These are phyloP conservation scores for Rhododendron henanense DNA, from an alignment of 148 eudicot species.

Conservation along the genomic window DNA sequence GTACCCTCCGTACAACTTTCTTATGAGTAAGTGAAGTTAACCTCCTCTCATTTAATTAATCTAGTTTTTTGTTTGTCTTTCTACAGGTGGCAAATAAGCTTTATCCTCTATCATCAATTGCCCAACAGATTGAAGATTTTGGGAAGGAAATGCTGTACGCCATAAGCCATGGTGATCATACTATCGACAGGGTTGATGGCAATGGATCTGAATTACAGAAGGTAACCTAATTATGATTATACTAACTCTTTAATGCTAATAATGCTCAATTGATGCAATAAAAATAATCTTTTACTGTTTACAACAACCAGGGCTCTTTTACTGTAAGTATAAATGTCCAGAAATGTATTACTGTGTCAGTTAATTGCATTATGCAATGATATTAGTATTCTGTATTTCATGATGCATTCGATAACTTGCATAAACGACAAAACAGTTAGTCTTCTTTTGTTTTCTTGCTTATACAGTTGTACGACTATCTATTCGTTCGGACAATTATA, in stretches of 20 bases:
- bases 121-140: slow-evolving; percentile 76
- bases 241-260: not conserved
- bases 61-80: slow-evolving; percentile 10
- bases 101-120: slow-evolving; percentile 70
- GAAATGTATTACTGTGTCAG: not conserved
- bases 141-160: slow-evolving; percentile 73
- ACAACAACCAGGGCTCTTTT: not conserved
- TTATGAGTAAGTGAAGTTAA: not conserved
- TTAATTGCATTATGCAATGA: not conserved
- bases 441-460: not conserved
- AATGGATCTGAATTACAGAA: slow-evolving; percentile 48
- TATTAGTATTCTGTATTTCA: not conserved
- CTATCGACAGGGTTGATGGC: slow-evolving; percentile 27
- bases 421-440: not conserved
- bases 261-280: not conserved
- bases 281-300: not conserved
- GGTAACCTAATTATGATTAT: slow-evolving; percentile 31
- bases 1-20: slow-evolving; percentile 36
- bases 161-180: slow-evolving; percentile 32
- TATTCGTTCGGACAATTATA: not conserved
- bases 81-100: slow-evolving; percentile 91
- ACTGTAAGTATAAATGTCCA: too few relatives aligned
- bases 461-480: not conserved
- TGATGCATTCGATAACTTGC: not conserved
- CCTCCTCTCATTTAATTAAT: slow-evolving; percentile 6